phyloP scores from a whole-genome alignment of 345 rosid species.

The Erodium maritimum region DNA sequence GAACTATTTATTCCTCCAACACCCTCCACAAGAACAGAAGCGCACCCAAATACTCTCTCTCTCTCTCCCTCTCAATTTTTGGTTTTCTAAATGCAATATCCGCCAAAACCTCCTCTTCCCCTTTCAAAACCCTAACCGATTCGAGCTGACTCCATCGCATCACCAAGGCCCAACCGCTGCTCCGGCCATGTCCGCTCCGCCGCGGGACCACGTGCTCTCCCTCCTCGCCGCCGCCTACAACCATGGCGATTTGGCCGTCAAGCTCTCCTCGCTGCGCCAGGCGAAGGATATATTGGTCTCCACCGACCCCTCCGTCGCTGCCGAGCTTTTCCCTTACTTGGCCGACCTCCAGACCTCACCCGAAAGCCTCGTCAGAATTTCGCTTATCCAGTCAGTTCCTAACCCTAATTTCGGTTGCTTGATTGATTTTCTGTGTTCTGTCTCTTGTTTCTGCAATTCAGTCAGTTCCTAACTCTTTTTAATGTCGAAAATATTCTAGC shows the following conservation, averaged over 20 bases:
- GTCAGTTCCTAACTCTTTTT: too few species aligned
- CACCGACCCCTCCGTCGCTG: slow-evolving; percentile 48
- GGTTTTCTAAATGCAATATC: too few species aligned
- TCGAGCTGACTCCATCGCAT: too few species aligned
- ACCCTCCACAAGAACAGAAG: too few species aligned
- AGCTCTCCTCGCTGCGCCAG: slow-evolving; percentile 80
- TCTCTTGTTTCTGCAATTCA: neutral
- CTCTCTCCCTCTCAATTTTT: too few species aligned
- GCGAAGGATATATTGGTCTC: slow-evolving; percentile 60
- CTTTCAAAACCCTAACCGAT: too few species aligned
- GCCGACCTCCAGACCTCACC: slow-evolving; percentile 71
- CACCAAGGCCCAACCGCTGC: too few species aligned
- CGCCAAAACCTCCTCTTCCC: too few species aligned
- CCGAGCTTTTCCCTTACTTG: slow-evolving; percentile 69
- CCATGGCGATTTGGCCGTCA: slow-evolving; percentile 79
- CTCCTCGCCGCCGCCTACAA: slow-evolving; percentile 71
- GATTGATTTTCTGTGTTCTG: neutral
- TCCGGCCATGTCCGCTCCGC: slow-evolving; percentile 28
- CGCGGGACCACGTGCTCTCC: slow-evolving; percentile 56
- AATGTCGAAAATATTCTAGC: neutral
- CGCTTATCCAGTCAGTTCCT: slow-evolving; percentile 63
- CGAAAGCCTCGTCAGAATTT: slow-evolving; percentile 58
- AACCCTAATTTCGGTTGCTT: slow-evolving; percentile 20
- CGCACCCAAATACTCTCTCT: too few species aligned
- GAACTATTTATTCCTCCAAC: too few species aligned